Base-by-base conservation (phyloP, 305 asterid genomes). In the Andrographis paniculata region DNA sequence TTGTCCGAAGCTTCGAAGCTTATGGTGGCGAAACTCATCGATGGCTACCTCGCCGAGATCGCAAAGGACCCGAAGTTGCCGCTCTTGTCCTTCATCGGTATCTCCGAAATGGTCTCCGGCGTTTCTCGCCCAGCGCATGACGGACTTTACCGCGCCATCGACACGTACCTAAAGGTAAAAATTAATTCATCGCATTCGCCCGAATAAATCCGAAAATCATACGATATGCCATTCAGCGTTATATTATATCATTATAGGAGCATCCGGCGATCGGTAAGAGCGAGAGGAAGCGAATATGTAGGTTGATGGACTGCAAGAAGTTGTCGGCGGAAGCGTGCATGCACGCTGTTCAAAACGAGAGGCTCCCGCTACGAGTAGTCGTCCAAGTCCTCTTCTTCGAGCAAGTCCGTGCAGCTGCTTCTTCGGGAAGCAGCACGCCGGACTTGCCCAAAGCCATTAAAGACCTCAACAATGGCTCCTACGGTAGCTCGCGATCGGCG, bases 291-390 rank as follows among this genome's bases (percentile, higher is more conserved):
- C 63, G 53, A 46, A 71, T 91, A 56, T 80, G 96, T 67, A 56
- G 76, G 66, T 69, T 86, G 30, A 74, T 91, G 76, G 98, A 91
- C 76, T 91, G 98, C 79, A 91, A 86, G 75, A 86, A 86, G 61
- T 94, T 91, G 50, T 82, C 96, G 0, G 92, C 79, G 0, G 95
- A 82, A 13, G 96, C 94, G 1, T 83, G 96, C 74, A 80, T 86
- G 94, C 96, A 86, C 6, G 98, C 98, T 0, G 94, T 86, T 30
- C 96, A 91, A 56, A 91, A 91, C 21, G 96, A 91, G 77, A 60
- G 94, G 30, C 92, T 91, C 47, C 98, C 96, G 1, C 31, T 86
- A 16, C 88, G 98, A 0, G 82, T 86, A 0, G 95, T 91, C 2
- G 95, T 91, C 3, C 96, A 91, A 54, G 95, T 91, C 3, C 92